Evolutionary conservation across 768 basidiomycete genomes (phyloP).

Genomic region (Phlebiopsis flavidoalba): DNA sequence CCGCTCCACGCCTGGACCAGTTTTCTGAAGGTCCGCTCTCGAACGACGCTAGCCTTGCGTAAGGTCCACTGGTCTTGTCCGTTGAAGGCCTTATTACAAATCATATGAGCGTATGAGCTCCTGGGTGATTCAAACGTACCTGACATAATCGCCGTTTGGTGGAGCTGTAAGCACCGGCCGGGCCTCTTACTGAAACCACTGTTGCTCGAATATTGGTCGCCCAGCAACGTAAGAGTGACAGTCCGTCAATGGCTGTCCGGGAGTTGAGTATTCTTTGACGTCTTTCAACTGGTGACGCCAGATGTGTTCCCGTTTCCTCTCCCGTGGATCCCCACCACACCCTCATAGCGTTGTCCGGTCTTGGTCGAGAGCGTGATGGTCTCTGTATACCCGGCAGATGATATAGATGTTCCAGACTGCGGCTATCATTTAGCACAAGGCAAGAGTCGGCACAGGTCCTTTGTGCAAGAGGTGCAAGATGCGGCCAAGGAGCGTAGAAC

Average conservation of each 20-base stretch:
- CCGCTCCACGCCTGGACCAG: constrained; percentile 73
- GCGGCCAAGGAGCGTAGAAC: too few relatives aligned
- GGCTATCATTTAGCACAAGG: not conserved
- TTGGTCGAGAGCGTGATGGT: constrained; percentile 75
- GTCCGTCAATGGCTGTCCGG: constrained; percentile 68
- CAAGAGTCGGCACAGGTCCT: not conserved
- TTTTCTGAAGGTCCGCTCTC: constrained; percentile 77
- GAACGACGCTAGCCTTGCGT: constrained; percentile 45
- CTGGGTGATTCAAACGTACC: constrained; percentile 25
- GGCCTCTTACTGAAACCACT: constrained; percentile 73
- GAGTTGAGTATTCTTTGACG: constrained; percentile 64
- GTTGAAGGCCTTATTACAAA: constrained; percentile 62
- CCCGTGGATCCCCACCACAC: constrained; percentile 57
- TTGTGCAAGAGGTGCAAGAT: too few relatives aligned
- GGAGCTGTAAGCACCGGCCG: constrained; percentile 63
- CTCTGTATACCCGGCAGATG: constrained; percentile 57
- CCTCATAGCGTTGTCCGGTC: constrained; percentile 68
- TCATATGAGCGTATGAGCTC: not conserved
- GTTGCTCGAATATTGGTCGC: constrained; percentile 72
- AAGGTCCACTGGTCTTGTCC: constrained; percentile 80
- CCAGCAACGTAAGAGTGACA: constrained; percentile 62
- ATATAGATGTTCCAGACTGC: not conserved
- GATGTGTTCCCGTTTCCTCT: constrained; percentile 60
- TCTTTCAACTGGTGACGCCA: constrained; percentile 75
- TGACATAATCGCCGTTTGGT: constrained; percentile 72